Evolutionary conservation across 225 moss, liverwort and hornwort genomes (phyloP), one percentile per base, ranked within the genome.

Genomic region (Polytrichum commune): DNA sequence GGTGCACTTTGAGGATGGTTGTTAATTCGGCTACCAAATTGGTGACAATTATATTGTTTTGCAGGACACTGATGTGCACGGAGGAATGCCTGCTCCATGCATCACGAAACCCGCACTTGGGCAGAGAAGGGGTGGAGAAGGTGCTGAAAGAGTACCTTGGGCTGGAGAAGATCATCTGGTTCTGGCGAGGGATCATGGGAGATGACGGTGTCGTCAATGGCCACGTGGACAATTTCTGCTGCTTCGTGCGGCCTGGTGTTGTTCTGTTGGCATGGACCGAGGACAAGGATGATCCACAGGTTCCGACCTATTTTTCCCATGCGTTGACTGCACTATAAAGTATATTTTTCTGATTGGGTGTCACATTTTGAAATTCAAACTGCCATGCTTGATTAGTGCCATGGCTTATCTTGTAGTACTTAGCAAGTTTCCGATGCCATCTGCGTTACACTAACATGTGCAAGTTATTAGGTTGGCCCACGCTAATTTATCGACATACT

Each of bases 171-270:
- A 80, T 86, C 38, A 83, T 83, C 74, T 86, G 86, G 86, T 83
- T 86, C 63, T 86, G 86, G 86, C 83, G 86, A 33, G 86, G 86
- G 26, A 74, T 86, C 65, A 86, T 86, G 86, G 86, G 86, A 69
- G 86, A 86, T 55, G 86, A 86, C 38, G 83, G 86, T 63, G 86
- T 86, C 29, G 86, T 86, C 60, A 86, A 86, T 60, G 86, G 86
- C 10, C 86, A 86, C 25, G 78, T 86, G 28, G 86, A 86, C 74
- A 86, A 86, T 69, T 86, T 86, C 63, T 86, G 86, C 78, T 86
- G 86, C 74, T 86, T 86, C 26, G 86, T 83, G 54, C 83, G 83
- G 1, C 83, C 86, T 0, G 80, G 83, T 16, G 83, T 86, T 23
- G 86, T 83, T 63, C 74, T 86, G 25, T 62, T 86, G 30, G 83